A percentile compares a stretch with the other conserved stretches of the same genome.
phyloP scores from a whole-genome alignment of 768 basidiomycete genomes.

The Sporobolomyces phaffii region DNA sequence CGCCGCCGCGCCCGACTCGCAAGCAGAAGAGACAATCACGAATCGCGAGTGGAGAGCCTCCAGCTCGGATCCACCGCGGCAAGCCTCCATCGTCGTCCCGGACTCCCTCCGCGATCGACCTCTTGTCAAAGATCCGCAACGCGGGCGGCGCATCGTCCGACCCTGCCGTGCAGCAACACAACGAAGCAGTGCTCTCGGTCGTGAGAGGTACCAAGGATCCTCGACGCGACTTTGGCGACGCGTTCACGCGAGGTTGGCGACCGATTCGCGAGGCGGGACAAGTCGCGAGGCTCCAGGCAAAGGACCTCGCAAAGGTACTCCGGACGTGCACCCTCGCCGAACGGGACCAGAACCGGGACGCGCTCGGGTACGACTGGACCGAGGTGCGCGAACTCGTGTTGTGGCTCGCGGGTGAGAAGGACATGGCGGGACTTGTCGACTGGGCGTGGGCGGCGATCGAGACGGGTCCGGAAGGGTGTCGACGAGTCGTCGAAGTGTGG shows the following conservation, averaged over 20 bases:
- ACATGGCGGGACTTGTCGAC: neutral
- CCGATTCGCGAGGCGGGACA: constrained; percentile 12
- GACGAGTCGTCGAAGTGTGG: constrained; percentile 30
- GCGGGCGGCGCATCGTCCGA: neutral
- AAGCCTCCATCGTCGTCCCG: neutral
- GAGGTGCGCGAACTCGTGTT: constrained; percentile 18
- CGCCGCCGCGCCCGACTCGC: neutral
- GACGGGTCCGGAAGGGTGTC: neutral
- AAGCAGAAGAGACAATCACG: neutral
- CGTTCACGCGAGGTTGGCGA: constrained; percentile 21
- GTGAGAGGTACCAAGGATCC: neutral
- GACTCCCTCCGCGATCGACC: constrained; percentile 17
- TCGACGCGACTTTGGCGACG: neutral
- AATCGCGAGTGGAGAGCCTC: neutral
- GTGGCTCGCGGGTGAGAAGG: constrained; percentile 15
- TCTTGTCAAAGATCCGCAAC: constrained; percentile 25
- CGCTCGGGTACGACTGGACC: neutral
- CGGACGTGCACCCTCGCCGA: neutral
- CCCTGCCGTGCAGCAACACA: neutral
- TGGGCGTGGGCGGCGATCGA: constrained; percentile 21
- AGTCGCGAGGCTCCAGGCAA: neutral
- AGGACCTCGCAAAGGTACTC: constrained; percentile 10
- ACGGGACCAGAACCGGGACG: neutral
- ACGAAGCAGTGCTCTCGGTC: constrained; percentile 14
- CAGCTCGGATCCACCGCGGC: neutral